phyloP scores from a whole-genome alignment of 1,284 basidiomycete genomes.

The Sanguinoderma infundibulare region DNA sequence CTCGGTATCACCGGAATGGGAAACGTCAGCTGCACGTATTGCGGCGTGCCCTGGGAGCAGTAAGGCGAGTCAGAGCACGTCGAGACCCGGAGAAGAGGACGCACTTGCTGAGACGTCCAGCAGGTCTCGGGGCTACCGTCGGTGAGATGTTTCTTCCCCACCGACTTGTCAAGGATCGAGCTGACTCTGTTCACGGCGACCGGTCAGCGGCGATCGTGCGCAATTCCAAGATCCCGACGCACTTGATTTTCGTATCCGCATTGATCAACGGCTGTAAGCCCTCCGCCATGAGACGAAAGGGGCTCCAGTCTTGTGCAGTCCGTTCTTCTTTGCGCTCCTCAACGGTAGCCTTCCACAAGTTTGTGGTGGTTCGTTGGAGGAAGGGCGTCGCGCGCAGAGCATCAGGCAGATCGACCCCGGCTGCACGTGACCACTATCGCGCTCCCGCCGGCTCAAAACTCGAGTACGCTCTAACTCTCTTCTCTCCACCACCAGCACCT shows the following conservation, averaged over 20 bases:
- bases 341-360: too few species aligned
- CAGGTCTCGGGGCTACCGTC: conserved; percentile 80
- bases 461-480: background rate
- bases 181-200: conserved; percentile 62
- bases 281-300: conserved; percentile 3
- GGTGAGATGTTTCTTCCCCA: conserved; percentile 70
- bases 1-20: conserved; percentile 53
- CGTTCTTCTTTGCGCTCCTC: too few species aligned
- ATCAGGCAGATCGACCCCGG: too few species aligned
- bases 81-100: conserved; percentile 4
- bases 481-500: background rate
- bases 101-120: conserved; percentile 82
- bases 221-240: conserved; percentile 35
- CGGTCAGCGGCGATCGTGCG: conserved; percentile 33
- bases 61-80: background rate
- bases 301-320: too few species aligned
- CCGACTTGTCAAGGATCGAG: conserved; percentile 81
- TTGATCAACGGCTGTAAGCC: conserved; percentile 18
- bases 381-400: too few species aligned
- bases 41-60: conserved; percentile 64
- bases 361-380: too few species aligned
- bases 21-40: conserved; percentile 72
- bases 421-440: background rate
- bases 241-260: conserved; percentile 28
- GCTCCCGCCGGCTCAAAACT: too few species aligned